Conservation (phyloP, 1,139 yeast species). For the Blastobotrys apis region DNA sequence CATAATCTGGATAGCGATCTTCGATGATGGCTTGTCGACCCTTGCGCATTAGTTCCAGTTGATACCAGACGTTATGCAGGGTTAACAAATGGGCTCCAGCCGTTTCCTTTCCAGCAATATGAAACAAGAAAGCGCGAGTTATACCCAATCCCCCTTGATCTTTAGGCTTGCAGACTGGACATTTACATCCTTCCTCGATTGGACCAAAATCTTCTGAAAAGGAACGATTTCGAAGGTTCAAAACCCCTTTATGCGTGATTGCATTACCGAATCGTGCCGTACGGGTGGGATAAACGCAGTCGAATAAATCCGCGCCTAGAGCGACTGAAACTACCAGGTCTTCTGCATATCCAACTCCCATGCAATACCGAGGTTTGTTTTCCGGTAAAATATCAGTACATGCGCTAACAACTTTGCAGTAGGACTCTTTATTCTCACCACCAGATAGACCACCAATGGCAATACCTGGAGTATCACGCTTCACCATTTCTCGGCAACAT, state of each 20-base stretch:
- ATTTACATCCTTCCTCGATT: slow-evolving; percentile 40
- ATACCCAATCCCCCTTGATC: slow-evolving; percentile 37
- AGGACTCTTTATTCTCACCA: slow-evolving; percentile 42
- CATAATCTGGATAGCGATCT: slow-evolving; percentile 39
- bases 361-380: slow-evolving; percentile 43
- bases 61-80: slow-evolving; percentile 42
- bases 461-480: slow-evolving; percentile 44
- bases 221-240: slow-evolving; percentile 36
- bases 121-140: slow-evolving; percentile 38
- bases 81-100: slow-evolving; percentile 44
- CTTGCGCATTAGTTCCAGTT: slow-evolving; percentile 40
- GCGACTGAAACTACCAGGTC: slow-evolving; percentile 45
- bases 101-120: slow-evolving; percentile 40
- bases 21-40: slow-evolving; percentile 40
- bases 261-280: slow-evolving; percentile 47
- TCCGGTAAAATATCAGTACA: slow-evolving; percentile 42
- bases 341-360: slow-evolving; percentile 48
- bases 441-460: slow-evolving; percentile 47
- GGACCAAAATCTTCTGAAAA: slow-evolving; percentile 38
- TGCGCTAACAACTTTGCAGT: slow-evolving; percentile 38
- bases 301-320: slow-evolving; percentile 44
- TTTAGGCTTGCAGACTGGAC: slow-evolving; percentile 39
- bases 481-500: slow-evolving; percentile 42
- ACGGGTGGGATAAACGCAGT: slow-evolving; percentile 45
- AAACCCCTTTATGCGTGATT: slow-evolving; percentile 38